phyloP scores from a whole-genome alignment of 2,329 filamentous ascomycete species.

The Venturia aucupariae region DNA sequence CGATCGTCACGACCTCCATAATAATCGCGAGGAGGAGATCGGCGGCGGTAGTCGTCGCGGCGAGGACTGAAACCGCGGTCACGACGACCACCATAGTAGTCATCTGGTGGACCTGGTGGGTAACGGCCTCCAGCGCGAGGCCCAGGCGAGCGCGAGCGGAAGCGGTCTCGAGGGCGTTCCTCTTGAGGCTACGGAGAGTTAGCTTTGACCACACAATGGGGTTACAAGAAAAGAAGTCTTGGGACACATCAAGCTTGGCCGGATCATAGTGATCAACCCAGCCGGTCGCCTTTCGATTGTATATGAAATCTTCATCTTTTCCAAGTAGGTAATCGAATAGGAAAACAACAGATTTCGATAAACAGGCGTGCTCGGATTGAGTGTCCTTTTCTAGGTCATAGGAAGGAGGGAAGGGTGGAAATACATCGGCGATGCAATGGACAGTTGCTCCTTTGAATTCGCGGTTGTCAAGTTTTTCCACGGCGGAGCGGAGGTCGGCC shows the following conservation, averaged over 20 bases:
- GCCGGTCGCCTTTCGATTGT: too few species aligned
- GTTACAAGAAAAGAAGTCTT: not conserved
- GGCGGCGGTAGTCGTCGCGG: constrained; percentile 79
- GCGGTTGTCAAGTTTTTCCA: constrained; percentile 86
- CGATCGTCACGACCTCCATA: constrained; percentile 72
- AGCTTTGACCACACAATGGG: constrained; percentile 24
- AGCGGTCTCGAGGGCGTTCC: constrained; percentile 63
- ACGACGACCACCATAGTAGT: constrained; percentile 68
- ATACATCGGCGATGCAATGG: constrained; percentile 78
- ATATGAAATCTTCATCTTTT: too few species aligned
- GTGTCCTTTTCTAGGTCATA: too few species aligned
- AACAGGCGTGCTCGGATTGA: too few species aligned
- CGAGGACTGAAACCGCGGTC: constrained; percentile 78
- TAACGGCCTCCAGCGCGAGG: constrained; percentile 54
- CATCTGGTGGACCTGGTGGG: constrained; percentile 57
- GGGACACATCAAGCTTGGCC: not conserved
- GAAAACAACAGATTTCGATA: too few species aligned
- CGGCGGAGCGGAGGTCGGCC: constrained; percentile 77
- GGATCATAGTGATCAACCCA: too few species aligned
- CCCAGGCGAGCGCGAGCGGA: constrained; percentile 65
- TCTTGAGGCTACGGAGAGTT: constrained; percentile 37
- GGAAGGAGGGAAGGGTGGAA: constrained; percentile 21
- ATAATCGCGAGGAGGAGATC: constrained; percentile 69
- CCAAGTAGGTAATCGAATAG: too few species aligned
- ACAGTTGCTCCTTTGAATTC: constrained; percentile 90